A percentile compares a stretch with the other conserved stretches of the same genome.
These are phyloP conservation scores for Akanthomyces dipterigenus DNA, from an alignment of 2,329 filamentous ascomycete genomes.

Conservation along the genomic window DNA sequence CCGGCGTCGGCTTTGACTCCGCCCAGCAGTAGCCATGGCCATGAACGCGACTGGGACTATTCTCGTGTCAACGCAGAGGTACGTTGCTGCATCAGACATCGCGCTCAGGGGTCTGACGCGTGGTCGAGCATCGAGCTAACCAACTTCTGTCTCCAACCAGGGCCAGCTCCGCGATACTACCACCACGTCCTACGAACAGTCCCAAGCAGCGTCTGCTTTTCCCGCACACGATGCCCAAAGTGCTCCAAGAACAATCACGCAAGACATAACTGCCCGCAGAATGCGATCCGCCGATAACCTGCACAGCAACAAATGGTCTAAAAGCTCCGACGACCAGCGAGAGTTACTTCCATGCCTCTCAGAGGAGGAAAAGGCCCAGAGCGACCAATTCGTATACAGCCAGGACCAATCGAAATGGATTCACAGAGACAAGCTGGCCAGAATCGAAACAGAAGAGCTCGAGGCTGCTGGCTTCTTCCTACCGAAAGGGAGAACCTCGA, in stretches of 20 bases:
- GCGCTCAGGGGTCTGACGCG: not conserved
- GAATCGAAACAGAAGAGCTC: constrained; percentile 74
- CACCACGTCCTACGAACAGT: not conserved
- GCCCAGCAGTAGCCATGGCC: constrained; percentile 42
- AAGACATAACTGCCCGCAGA: constrained; percentile 25
- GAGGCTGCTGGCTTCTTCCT: constrained; percentile 68
- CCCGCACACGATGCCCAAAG: not conserved
- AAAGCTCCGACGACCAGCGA: constrained; percentile 18
- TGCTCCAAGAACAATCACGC: not conserved
- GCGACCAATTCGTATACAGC: constrained; percentile 25
- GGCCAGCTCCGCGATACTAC: not conserved
- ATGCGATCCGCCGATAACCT: constrained; percentile 31
- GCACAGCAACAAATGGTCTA: constrained; percentile 18
- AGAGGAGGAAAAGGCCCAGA: constrained; percentile 22
- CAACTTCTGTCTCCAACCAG: not conserved
- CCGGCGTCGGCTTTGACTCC: constrained; percentile 42
- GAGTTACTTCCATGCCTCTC: constrained; percentile 18
- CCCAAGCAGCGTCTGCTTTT: constrained; percentile 3
- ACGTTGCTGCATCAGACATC: constrained; percentile 17
- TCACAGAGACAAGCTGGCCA: constrained; percentile 74
- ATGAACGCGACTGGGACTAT: constrained; percentile 39
- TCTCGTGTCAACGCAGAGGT: constrained; percentile 30
- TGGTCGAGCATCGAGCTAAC: not conserved
- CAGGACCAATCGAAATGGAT: constrained; percentile 72
- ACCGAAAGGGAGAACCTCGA: constrained; percentile 46